Evolutionary conservation across 176 grass and related monocot species (phyloP).

Genomic region (Melocanna baccifera): DNA sequence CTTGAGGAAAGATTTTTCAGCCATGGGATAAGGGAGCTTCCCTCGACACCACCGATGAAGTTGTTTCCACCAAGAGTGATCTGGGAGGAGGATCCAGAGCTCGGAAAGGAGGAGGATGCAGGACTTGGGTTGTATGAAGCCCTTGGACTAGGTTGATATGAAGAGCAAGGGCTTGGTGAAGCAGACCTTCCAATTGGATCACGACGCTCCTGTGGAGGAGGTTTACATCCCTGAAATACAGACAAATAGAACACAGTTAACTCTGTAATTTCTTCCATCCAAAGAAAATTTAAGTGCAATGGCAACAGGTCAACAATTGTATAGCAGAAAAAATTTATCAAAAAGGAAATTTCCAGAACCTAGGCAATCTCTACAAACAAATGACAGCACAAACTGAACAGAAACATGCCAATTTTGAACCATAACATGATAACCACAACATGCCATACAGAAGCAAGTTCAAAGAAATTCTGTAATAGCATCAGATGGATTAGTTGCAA

Average conservation of each 20-base stretch:
- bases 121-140: conserved; percentile 79
- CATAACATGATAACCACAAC: background rate
- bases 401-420: background rate
- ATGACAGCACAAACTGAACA: background rate
- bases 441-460: conserved; percentile 4
- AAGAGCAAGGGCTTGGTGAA: conserved; percentile 74
- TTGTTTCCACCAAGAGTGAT: conserved; percentile 51
- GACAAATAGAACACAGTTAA: conserved; percentile 3
- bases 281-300: background rate
- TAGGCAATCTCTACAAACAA: background rate
- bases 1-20: conserved; percentile 66
- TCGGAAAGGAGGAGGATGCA: conserved; percentile 66
- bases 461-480: background rate
- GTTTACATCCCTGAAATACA: conserved; percentile 58
- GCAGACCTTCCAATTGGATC: conserved; percentile 52
- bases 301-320: background rate
- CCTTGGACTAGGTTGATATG: conserved; percentile 64
- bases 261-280: background rate
- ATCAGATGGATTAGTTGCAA: background rate
- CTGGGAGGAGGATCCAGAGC: conserved; percentile 60
- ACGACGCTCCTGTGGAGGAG: conserved; percentile 29
- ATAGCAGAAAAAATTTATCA: background rate
- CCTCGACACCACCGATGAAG: conserved; percentile 40
- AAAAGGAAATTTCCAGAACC: background rate
- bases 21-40: conserved; percentile 70